phyloP scores from a whole-genome alignment of 208 protist genomes.

The Leishmania gerbilli region DNA sequence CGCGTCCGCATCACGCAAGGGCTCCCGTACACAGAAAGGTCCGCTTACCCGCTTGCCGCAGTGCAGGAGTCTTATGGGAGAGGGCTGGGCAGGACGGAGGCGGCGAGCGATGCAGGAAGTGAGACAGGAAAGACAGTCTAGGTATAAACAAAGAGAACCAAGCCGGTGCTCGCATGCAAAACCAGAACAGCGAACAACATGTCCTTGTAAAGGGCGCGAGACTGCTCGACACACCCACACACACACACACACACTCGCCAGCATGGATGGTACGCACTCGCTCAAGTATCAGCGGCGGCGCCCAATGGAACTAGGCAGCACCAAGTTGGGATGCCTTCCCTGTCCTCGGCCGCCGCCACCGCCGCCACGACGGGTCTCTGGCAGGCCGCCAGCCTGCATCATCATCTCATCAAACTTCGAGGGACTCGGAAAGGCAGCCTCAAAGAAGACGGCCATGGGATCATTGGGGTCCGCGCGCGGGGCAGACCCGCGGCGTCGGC shows the following conservation, averaged over 20 bases:
- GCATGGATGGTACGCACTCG: neutral
- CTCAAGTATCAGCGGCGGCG: slow-evolving; percentile 42
- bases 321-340: slow-evolving; percentile 57
- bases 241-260: neutral
- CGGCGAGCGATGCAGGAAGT: neutral
- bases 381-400: slow-evolving; percentile 69
- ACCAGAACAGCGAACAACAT: neutral
- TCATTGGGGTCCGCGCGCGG: slow-evolving; percentile 47
- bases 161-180: neutral
- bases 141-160: neutral
- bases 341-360: slow-evolving; percentile 32
- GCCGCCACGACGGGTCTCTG: slow-evolving; percentile 35
- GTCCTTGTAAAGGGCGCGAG: neutral
- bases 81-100: neutral
- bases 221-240: neutral
- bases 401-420: slow-evolving; percentile 92
- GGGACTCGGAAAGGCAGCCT: slow-evolving; percentile 81
- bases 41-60: neutral
- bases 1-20: neutral
- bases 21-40: neutral
- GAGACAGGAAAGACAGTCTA: neutral
- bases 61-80: neutral
- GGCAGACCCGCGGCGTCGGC: slow-evolving; percentile 15
- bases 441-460: slow-evolving; percentile 87
- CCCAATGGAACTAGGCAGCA: slow-evolving; percentile 71